A percentile compares a stretch with the other conserved stretches of the same genome.
These are phyloP conservation scores for Penicillium antarcticum DNA, from an alignment of 495 filamentous ascomycete species.

Conservation along the genomic window DNA sequence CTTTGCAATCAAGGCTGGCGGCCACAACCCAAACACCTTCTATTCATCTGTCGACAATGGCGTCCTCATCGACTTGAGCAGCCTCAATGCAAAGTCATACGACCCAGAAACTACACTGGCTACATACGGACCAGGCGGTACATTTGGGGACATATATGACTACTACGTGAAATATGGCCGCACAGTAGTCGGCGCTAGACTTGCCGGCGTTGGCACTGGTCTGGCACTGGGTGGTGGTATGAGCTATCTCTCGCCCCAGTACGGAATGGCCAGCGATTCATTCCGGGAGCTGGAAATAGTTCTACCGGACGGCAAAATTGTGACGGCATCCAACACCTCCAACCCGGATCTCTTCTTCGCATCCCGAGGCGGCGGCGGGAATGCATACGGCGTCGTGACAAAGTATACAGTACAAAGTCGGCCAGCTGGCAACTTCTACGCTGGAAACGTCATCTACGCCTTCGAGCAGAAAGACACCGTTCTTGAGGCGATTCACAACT, in stretches of 20 bases:
- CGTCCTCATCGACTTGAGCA: constrained; percentile 43
- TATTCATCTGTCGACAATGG: constrained; percentile 39
- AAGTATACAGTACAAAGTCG: constrained; percentile 29
- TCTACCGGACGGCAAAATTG: constrained; percentile 46
- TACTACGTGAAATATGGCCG: constrained; percentile 27
- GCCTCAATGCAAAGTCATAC: constrained; percentile 24
- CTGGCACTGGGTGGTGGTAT: constrained; percentile 32
- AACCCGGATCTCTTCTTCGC: constrained; percentile 59
- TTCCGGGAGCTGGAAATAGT: constrained; percentile 43
- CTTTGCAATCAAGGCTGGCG: constrained; percentile 47
- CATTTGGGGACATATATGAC: constrained; percentile 30
- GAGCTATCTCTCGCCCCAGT: constrained; percentile 36
- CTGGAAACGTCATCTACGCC: constrained; percentile 30
- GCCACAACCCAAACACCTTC: constrained; percentile 41
- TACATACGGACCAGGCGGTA: constrained; percentile 30
- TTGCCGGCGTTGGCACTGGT: constrained; percentile 30
- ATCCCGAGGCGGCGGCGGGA: constrained; percentile 49
- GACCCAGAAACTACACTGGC: constrained; percentile 27
- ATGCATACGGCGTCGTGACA: constrained; percentile 48
- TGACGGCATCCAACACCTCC: constrained; percentile 42
- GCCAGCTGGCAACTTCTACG: constrained; percentile 24
- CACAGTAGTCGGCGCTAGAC: constrained; percentile 31
- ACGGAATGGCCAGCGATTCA: constrained; percentile 33
- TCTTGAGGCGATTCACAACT: constrained; percentile 24
- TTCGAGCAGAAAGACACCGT: constrained; percentile 22